phyloP scores from a whole-genome alignment of 2,329 filamentous ascomycete genomes.

The Claviceps sp. region DNA sequence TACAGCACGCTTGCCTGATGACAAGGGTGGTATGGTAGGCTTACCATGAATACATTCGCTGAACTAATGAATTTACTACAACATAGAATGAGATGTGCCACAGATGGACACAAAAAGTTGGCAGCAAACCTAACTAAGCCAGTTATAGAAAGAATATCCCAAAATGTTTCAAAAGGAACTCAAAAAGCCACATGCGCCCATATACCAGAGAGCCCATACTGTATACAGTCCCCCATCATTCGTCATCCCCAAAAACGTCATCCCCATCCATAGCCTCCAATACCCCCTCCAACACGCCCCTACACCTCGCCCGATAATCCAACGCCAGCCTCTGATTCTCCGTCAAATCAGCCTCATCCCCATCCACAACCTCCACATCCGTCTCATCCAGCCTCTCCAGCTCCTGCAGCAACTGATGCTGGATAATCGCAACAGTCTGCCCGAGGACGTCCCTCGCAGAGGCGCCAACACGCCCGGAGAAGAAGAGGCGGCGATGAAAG shows the following conservation, averaged over 20 bases:
- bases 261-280: conserved; percentile 25
- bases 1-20: no score
- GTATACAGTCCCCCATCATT: background rate
- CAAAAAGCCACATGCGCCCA: background rate
- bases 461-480: conserved; percentile 17
- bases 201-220: no score
- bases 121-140: no score
- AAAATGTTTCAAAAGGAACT: background rate
- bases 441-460: conserved; percentile 17
- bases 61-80: no score
- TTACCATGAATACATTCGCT: no score
- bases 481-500: conserved; percentile 14
- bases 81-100: no score
- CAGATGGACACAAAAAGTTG: no score
- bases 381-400: conserved; percentile 33
- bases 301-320: conserved; percentile 35
- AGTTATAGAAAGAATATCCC: no score
- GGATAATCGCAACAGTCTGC: conserved; percentile 27
- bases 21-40: no score
- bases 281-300: conserved; percentile 31
- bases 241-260: conserved; percentile 11
- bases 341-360: conserved; percentile 23
- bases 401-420: conserved; percentile 28
- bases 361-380: conserved; percentile 29
- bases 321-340: conserved; percentile 34